These are phyloP conservation scores for barrel medic (Medicago truncatula) DNA, from an alignment of 306 rosid species.

Conservation along the genomic window MtrunA17r5.0-ANR NC_053045.1:62108001-62108500, in stretches of 20 bases:
- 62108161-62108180: conserved; percentile 67
- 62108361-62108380: neutral
- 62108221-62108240: conserved; percentile 53
- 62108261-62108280: conserved; percentile 60
- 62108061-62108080: conserved; percentile 66
- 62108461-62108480: conserved; percentile 24
- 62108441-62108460: neutral
- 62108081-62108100: conserved; percentile 47
- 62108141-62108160: conserved; percentile 64
- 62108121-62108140: conserved; percentile 74
- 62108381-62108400: conserved; percentile 3
- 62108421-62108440: neutral
- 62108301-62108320: conserved; percentile 83
- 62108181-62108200: conserved; percentile 62
- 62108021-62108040: conserved; percentile 61
- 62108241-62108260: conserved; percentile 61
- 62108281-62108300: conserved; percentile 67
- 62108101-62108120: conserved; percentile 49
- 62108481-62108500: conserved; percentile 46
- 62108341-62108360: conserved; percentile 52
- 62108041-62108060: conserved; percentile 61
- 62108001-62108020: conserved; percentile 70
- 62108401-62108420: conserved; percentile 15
- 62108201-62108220: conserved; percentile 53
- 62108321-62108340: conserved; percentile 61